phyloP scores from a whole-genome alignment of 1,139 yeast genomes.

The Hanseniaspora sp. region DNA sequence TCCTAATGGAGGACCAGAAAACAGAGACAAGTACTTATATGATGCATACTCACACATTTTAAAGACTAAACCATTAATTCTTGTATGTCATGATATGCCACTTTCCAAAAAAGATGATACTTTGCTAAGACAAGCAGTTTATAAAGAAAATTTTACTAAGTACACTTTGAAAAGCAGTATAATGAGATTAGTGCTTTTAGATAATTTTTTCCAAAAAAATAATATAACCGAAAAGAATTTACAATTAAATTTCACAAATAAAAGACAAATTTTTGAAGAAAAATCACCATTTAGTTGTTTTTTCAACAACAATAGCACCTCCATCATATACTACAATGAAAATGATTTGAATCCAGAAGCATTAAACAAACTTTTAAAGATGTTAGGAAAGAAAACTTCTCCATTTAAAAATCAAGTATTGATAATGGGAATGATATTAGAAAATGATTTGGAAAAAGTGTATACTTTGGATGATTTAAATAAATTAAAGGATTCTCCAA shows the following conservation, averaged over 20 bases:
- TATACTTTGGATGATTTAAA: constrained; percentile 46
- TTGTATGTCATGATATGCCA: constrained; percentile 11
- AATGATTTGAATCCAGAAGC: constrained; percentile 23
- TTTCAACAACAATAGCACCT: constrained; percentile 8
- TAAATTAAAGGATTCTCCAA: constrained; percentile 61
- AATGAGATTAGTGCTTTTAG: constrained; percentile 13
- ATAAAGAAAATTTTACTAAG: constrained; percentile 6
- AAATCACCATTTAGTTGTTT: constrained; percentile 2
- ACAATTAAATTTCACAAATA: not conserved
- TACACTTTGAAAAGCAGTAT: constrained; percentile 1
- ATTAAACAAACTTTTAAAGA: constrained; percentile 51
- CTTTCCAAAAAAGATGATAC: constrained; percentile 3
- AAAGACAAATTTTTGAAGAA: not conserved
- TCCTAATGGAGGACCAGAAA: not conserved
- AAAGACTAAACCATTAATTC: constrained; percentile 7
- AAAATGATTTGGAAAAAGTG: constrained; percentile 34
- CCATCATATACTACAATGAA: constrained; percentile 1
- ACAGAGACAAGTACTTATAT: constrained; percentile 11
- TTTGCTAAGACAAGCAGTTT: constrained; percentile 2
- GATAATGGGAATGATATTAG: constrained; percentile 76
- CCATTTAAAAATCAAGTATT: constrained; percentile 59
- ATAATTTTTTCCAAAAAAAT: constrained; percentile 2
- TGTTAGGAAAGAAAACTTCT: constrained; percentile 35
- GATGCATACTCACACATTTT: constrained; percentile 9
- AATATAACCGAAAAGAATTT: constrained; percentile 3